phyloP scores from a whole-genome alignment of 495 filamentous ascomycete genomes.

The Coniosporium apollinis region DNA sequence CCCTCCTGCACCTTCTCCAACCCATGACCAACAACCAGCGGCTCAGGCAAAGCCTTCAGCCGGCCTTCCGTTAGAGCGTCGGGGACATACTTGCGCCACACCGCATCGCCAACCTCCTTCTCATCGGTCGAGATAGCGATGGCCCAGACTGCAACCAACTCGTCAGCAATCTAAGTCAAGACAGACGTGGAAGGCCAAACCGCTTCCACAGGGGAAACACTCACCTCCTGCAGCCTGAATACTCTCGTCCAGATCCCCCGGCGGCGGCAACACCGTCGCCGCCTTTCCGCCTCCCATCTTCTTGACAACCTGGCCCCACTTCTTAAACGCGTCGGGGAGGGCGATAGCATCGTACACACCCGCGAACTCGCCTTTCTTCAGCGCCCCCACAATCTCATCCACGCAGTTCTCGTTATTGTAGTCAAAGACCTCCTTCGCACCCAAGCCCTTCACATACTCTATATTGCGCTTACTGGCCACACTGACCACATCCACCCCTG shows the following conservation, averaged over 20 bases:
- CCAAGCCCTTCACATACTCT: conserved; percentile 32
- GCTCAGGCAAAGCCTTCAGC: conserved; percentile 4
- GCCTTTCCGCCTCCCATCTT: conserved; percentile 16
- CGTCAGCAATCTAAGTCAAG: background rate
- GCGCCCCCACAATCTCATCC: conserved; percentile 19
- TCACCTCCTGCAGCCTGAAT: conserved; percentile 1
- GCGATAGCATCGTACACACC: conserved; percentile 21
- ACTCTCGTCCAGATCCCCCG: conserved; percentile 15
- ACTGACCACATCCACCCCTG: conserved; percentile 41
- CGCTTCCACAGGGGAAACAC: background rate
- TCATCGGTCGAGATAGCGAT: conserved; percentile 9
- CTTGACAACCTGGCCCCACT: conserved; percentile 14
- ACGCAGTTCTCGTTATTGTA: conserved; percentile 29
- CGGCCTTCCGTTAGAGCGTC: conserved; percentile 12
- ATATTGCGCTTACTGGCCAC: conserved; percentile 39
- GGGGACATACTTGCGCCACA: conserved; percentile 15
- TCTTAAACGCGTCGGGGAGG: conserved; percentile 3
- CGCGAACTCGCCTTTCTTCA: conserved; percentile 17
- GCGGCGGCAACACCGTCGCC: conserved; percentile 9
- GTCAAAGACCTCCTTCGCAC: conserved; percentile 41
- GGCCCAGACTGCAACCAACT: conserved; percentile 10
- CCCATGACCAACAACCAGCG: conserved; percentile 13
- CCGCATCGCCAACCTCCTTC: conserved; percentile 10
- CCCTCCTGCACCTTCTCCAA: conserved; percentile 20
- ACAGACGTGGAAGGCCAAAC: background rate